Base-by-base conservation (phyloP, 1,139 yeast species). In the Sugiyamaella paludigena region DNA sequence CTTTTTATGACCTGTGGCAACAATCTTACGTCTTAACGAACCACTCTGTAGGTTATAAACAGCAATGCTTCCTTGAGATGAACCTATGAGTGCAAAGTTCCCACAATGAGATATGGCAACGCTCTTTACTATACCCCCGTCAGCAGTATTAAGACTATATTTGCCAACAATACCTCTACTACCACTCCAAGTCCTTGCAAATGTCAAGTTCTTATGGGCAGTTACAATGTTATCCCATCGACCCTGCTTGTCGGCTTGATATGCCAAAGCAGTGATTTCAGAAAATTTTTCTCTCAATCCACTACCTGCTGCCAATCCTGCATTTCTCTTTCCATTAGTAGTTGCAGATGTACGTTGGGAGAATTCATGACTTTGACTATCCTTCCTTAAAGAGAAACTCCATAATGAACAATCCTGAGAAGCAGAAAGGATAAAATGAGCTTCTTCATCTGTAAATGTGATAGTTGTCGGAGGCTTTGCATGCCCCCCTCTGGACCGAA, bases 151-250 rank as follows among this genome's bases (percentile, higher is more conserved):
- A 40, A 94, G 71, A 40, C 74, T 75, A 73, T 83, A 79, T 53
- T 83, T 78, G 15, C 98, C 98, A 2, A 91, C 82, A 62, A 92
- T 81, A 55, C 87, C 91, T 52, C 78, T 79, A 56, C 78, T 79
- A n/a, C 91, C 81, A 62, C 83, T 84, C 98, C 98, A 94, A 1
- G 96, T 86, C 61, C 96, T 80, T 0, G 97, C 98, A 69, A 81
- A 84, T 0, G 75, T 69, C 60, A 86, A 92, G 53, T 84, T 89
- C 61, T 84, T 84, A 67, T 94, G 98, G 0, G 88, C 94, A 30
- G 98, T 89, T n/a, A 94, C 65, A 47, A 94, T 76, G 61, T 89
- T 89, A 62, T 89, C 98, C 98, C 98, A 94, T 50, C 92, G 94
- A 30, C 92, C 92, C 60, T 82, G 84, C 62, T 95, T 80, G 29